Base-by-base conservation (phyloP, 2,329 filamentous ascomycete genomes). In the Aspergillus aculeatinus region DNA sequence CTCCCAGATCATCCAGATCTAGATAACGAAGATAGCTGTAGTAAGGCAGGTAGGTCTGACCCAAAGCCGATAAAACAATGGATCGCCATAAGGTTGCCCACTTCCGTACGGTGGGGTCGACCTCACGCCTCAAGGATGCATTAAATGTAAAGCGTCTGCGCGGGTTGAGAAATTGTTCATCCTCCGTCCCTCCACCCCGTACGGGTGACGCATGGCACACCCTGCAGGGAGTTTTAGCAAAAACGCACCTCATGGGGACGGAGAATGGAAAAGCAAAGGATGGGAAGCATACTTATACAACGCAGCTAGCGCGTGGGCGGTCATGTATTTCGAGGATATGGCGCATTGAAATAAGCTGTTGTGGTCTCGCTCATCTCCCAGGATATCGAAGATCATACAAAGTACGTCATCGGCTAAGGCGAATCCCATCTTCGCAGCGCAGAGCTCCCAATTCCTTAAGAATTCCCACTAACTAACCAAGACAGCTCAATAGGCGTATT, bases 51-150 rank as follows among this genome's bases (percentile, higher is more conserved):
- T 85, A 76, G 0, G 89, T 90, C 63, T 62, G 62, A 25, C 82
- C 84, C 48, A 88, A 74, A 59, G 86, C 86, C 9, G 89, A 91
- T 7, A 86, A 77, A 59, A 89, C 83, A 64, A 91, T 84, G 2
- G 87, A 87, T 54, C 84, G 83, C 89, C 89, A 92, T 52, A 90
- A 73, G 6, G 84, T 80, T 2, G 85, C 84, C 83, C 85, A 88
- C 73, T 83, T 83, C 57, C 80, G 79, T 21, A 82, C 77, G n/a
- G 77, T 75, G 29, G 79, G 66, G 35, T 82, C 76, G 63, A 81
- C 79, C 54, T 81, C 77, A 1, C 76, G 72, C 16, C 75, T 63
- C 16, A 74, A 67, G 25, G 75, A 66, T n/a, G 55, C 49, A 19
- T 60, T 25, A 23, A 62, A 33, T 25, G 54, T 47, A 10, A 54